phyloP scores from a whole-genome alignment of 345 rosid species.

The Orychophragmus violaceus region DNA sequence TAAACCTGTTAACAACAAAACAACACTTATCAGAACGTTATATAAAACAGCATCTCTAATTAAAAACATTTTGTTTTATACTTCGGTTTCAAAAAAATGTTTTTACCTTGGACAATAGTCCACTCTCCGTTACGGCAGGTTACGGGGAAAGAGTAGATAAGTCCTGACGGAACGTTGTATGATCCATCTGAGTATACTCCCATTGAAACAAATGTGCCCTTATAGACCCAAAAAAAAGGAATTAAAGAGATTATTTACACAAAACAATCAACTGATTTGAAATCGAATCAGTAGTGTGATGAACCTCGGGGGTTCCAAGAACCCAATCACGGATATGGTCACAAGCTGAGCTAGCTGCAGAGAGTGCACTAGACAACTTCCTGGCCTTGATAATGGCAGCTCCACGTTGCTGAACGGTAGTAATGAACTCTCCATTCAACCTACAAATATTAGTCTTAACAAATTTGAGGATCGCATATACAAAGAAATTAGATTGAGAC shows the following conservation, averaged over 20 bases:
- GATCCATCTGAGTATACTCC: constrained; percentile 98
- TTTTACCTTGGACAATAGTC: constrained; percentile 80
- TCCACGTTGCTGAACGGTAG: constrained; percentile 95
- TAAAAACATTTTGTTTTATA: background rate
- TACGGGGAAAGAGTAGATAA: constrained; percentile 95
- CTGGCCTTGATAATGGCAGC: constrained; percentile 99
- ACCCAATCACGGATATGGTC: constrained; percentile 99
- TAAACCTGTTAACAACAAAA: constrained; percentile 45
- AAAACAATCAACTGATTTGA: background rate
- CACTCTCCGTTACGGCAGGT: constrained; percentile 84
- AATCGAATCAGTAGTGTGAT: background rate
- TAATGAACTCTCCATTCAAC: constrained; percentile 83
- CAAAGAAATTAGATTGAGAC: background rate
- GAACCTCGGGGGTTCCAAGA: constrained; percentile 93
- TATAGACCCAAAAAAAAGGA: too few relatives aligned
- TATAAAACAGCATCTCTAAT: background rate
- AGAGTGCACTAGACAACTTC: constrained; percentile 89
- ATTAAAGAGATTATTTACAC: background rate
- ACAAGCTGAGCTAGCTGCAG: constrained; percentile 98
- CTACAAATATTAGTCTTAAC: constrained; percentile 30
- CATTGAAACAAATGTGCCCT: constrained; percentile 99
- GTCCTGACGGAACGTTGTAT: constrained; percentile 89
- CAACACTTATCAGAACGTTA: background rate
- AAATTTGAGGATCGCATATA: background rate
- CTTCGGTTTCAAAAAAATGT: background rate